Evolutionary conservation across 768 basidiomycete genomes (phyloP).

Genomic region (Ramaria rubella): DNA sequence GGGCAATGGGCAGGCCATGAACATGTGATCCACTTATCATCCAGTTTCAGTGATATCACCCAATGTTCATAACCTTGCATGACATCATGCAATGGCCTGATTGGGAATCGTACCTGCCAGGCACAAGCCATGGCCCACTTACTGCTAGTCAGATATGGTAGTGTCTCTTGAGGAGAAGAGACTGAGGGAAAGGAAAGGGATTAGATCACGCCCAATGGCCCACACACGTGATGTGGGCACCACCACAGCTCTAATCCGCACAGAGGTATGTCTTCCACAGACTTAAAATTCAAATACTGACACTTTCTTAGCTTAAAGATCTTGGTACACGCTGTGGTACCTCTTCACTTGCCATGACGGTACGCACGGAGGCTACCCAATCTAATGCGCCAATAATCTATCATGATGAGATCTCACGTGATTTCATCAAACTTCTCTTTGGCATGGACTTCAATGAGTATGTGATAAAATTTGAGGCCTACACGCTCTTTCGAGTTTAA

Average conservation of each 20-base stretch:
- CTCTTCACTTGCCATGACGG: neutral
- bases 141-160: neutral
- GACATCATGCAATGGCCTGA: too few relatives aligned
- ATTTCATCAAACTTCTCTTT: conserved; percentile 1
- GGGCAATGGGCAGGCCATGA: too few relatives aligned
- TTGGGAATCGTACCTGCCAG: too few relatives aligned
- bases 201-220: neutral
- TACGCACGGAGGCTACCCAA: neutral
- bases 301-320: neutral
- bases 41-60: too few relatives aligned
- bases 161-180: neutral
- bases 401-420: neutral
- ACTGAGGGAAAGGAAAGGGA: neutral
- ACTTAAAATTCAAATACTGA: neutral
- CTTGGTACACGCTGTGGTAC: neutral
- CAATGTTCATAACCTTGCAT: too few relatives aligned
- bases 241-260: neutral
- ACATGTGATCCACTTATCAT: too few relatives aligned
- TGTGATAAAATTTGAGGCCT: neutral
- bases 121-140: too few relatives aligned
- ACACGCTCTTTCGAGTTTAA: neutral
- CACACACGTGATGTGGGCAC: neutral
- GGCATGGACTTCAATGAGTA: neutral
- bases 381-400: neutral
- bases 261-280: neutral